Conservation (phyloP, 108 stramenopile species). For the Fragilariopsis cylindrus region DNA sequence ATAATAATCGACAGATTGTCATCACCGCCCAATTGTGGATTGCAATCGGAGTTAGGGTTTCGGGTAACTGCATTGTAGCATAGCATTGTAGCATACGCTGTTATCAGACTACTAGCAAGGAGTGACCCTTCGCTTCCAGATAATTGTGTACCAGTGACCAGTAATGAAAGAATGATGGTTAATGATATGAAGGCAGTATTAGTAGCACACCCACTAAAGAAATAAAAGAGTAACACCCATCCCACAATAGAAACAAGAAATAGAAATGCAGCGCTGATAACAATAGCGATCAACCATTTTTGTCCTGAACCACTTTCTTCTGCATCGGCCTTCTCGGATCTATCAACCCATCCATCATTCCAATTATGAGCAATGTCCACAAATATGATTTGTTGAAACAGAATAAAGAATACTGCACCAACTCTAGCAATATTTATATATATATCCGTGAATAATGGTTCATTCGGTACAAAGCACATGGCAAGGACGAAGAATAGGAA, state of each 20-base stretch:
- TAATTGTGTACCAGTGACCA: conserved; percentile 65
- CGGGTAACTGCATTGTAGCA: conserved; percentile 75
- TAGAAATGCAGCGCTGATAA: conserved; percentile 65
- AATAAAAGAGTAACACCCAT: conserved; percentile 74
- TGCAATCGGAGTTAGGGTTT: conserved; percentile 81
- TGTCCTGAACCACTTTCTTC: conserved; percentile 72
- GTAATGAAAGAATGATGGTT: conserved; percentile 66
- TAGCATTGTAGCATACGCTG: conserved; percentile 84
- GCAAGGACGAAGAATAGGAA: conserved; percentile 63
- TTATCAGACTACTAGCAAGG: conserved; percentile 78
- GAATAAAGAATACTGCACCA: conserved; percentile 70
- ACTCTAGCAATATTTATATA: conserved; percentile 74
- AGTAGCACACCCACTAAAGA: conserved; percentile 75
- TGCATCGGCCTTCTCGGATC: conserved; percentile 65
- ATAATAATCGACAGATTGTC: conserved; percentile 69
- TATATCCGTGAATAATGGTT: conserved; percentile 64
- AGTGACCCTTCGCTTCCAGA: conserved; percentile 76
- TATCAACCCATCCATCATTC: conserved; percentile 86
- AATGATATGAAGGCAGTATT: conserved; percentile 85
- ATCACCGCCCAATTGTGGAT: conserved; percentile 74
- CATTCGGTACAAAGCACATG: conserved; percentile 78
- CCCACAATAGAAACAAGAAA: conserved; percentile 65
- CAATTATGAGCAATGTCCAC: conserved; percentile 88
- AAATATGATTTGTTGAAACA: conserved; percentile 81
- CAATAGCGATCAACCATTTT: conserved; percentile 81